Base-by-base conservation (phyloP, 2,329 filamentous ascomycete species). In the Fusarium robinianum region DNA sequence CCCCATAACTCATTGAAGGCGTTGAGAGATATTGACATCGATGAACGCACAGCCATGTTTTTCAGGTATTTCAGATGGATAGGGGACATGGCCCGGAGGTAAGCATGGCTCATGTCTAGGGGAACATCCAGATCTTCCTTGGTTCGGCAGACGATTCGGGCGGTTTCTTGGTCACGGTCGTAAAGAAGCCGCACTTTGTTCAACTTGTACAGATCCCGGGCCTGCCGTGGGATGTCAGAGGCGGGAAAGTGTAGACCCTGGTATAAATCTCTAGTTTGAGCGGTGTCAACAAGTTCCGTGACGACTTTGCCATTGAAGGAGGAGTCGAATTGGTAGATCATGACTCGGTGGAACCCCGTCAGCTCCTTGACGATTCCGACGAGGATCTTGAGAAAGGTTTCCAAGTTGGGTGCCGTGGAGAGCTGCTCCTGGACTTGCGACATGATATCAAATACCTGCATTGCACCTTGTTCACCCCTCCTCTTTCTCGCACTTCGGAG, bases 1-100 rank as follows among this genome's bases (percentile, higher is more conserved):
- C 90, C 91, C 91, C 90, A 96, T 0, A 96, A 71, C 57, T 95
- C 87, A 55, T 80, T 77, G 58, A 95, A 94, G 0, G 88, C 88
- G 53, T 90, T 94, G 61, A 96, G 88, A 1, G 90, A 95, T 49
- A 96, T 90, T 1, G 90, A 95, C 90, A 96, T 96, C 53, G 89
- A 95, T 0, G 89, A 89, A n/a, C 90, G 83, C 1, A 95, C 90
- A 6, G 84, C 85, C 90, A 96, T 96, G 63, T 96, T 90, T 5
- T 73, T 78, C 3, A 96, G 74, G 58, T 95, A 96, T 62, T 95
- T 95, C 41, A 95, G 67, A 62, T 94, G 89, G 27, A 95, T 91
- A 0, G 90, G 90, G 1, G 89, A 95, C 81, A 95, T 95, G 51
- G 91, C 90, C 40, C 90, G 82, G 2, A 95, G 77, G 62, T 95